Conservation (phyloP, 129 eudicot genomes). For the Flaveria linearis region DNA sequence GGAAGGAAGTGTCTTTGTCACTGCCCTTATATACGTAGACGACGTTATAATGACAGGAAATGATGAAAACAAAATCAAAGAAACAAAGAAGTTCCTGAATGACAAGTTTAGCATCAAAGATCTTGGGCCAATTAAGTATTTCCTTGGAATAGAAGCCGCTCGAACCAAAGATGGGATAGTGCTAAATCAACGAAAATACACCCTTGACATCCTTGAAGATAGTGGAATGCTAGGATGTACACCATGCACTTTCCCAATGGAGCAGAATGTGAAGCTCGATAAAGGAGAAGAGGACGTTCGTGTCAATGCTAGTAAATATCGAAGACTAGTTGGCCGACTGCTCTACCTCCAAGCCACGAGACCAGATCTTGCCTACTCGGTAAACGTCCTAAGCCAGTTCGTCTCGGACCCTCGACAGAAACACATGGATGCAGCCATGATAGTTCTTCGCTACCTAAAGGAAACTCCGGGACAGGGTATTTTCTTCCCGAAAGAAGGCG, state of each 20-base stretch:
- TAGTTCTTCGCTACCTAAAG: not conserved
- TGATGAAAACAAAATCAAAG: no score
- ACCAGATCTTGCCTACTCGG: not conserved
- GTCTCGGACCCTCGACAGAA: not conserved
- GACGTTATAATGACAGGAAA: no score
- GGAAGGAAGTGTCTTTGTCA: no score
- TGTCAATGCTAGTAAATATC: no score
- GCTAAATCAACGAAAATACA: no score
- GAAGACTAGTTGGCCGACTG: no score
- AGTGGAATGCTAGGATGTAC: not conserved
- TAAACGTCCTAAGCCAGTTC: not conserved
- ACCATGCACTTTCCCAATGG: not conserved
- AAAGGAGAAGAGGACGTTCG: not conserved
- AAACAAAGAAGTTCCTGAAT: no score
- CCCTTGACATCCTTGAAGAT: not conserved
- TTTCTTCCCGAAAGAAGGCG: not conserved
- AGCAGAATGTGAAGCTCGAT: not conserved
- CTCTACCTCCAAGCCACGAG: constrained; percentile 3
- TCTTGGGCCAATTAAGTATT: no score
- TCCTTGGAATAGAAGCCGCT: no score
- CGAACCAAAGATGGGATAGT: no score
- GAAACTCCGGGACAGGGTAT: not conserved
- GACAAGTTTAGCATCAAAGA: no score
- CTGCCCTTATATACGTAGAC: no score
- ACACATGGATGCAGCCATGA: not conserved